A percentile compares a stretch with the other conserved stretches of the same genome.
phyloP scores from a whole-genome alignment of 164 flowering plant genomes.

The Tetracentron sinense region DNA sequence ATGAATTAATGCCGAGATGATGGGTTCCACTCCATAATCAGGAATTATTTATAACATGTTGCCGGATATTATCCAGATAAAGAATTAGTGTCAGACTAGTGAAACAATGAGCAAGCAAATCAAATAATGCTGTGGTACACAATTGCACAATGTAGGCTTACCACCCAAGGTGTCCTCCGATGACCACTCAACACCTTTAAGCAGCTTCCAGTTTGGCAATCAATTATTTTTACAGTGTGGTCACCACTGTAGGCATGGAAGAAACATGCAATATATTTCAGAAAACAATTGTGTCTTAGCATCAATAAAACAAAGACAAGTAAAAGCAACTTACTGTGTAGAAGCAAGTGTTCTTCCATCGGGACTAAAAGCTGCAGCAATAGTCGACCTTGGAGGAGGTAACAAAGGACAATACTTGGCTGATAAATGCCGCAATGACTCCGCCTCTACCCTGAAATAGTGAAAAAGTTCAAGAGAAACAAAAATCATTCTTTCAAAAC shows the following conservation, averaged over 20 bases:
- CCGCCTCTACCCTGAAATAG: conserved; percentile 76
- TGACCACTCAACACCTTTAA: conserved; percentile 90
- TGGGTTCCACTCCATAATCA: no score
- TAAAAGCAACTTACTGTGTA: conserved; percentile 65
- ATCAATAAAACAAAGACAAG: background rate
- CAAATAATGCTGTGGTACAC: background rate
- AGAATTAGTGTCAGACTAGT: background rate
- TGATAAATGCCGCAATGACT: conserved; percentile 69
- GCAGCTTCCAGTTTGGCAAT: conserved; percentile 81
- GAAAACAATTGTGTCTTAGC: background rate
- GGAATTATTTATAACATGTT: no score
- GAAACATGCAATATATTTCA: background rate
- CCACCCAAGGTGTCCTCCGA: conserved; percentile 99
- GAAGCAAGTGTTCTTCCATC: conserved; percentile 94
- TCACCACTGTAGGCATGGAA: conserved; percentile 67
- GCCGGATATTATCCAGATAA: background rate
- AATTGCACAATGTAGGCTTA: conserved; percentile 30
- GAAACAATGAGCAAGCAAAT: background rate
- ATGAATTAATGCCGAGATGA: no score
- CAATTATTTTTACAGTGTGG: conserved; percentile 92
- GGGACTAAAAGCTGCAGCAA: conserved; percentile 95
- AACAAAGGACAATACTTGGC: conserved; percentile 76
- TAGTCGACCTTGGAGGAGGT: conserved; percentile 98
- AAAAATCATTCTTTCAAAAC: background rate
- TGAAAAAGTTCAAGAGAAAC: background rate